Evolutionary conservation across 345 rosid species (phyloP), one percentile per base, ranked within the genome.

Genomic region (Trapa bicornis): DNA sequence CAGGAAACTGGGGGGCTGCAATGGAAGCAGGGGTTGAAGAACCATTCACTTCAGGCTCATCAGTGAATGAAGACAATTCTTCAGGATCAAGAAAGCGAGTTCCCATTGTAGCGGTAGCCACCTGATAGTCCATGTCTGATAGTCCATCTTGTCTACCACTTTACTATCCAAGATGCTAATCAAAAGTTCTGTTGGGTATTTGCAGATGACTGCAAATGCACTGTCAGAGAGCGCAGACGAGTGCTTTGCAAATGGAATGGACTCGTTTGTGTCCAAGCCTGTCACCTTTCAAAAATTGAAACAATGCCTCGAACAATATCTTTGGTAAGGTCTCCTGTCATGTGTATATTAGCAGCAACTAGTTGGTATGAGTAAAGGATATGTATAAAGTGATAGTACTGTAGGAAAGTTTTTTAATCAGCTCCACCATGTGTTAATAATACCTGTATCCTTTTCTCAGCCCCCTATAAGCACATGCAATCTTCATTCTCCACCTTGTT

Each of bases 201-300:
- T 78, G 88, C 87, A 91, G 99, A 87, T 94, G 95, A 91, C 96
- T 10, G 95, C 97, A n/a, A 93, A 88, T 74, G 86, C 98, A 54
- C 76, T 87, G 76, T 77, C 97, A 37, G 99, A 90, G 77, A 90
- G 96, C 73, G 87, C 89, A 67, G 96, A 88, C 10, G 96, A 94
- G 74, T 94, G 99, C 76, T 93, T 60, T 57, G 87, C 87, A 60
- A 93, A 88, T 58, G 98, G 98, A 56, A 93, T 93, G 94, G 93
- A 89, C 71, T 93, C 98, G 0, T 93, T 90, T 71, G 88, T 87
- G 65, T 90, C 98, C 11, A 90, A 93, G 75, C 98, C 98, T 29
- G 85, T 88, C 68, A 90, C 97, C 13, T 85, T 84, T 74, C 90
- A 84, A 68, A 93, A 90, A 70, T 76, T 90, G 43, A 87, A 77